Conservation (phyloP, 1,139 yeast species). For the Geotrichum australiense region DNA sequence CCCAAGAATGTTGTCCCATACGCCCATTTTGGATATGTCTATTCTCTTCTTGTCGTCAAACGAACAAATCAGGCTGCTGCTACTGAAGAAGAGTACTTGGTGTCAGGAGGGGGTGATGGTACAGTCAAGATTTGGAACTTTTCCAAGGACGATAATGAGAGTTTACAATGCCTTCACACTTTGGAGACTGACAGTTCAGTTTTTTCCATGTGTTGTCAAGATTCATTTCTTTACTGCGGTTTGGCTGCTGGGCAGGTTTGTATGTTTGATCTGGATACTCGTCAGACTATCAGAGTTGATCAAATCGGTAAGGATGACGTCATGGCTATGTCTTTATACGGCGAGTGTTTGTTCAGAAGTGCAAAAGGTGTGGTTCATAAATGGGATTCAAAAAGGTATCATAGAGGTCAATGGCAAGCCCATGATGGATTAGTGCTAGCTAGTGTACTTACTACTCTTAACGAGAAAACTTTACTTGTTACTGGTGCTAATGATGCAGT, state of each 20-base stretch:
- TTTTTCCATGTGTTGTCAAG: conserved; percentile 55
- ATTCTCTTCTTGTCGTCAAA: conserved; percentile 48
- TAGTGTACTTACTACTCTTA: conserved; percentile 23
- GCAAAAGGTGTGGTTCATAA: conserved; percentile 26
- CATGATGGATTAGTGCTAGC: conserved; percentile 32
- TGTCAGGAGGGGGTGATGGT: conserved; percentile 91
- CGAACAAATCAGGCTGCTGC: conserved; percentile 11
- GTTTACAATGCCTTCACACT: conserved; percentile 33
- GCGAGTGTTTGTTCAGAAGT: conserved; percentile 50
- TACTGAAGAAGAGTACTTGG: conserved; percentile 36
- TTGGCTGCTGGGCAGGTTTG: conserved; percentile 63
- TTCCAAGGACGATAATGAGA: conserved; percentile 21
- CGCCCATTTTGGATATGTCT: conserved; percentile 89
- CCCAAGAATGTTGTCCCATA: conserved; percentile 59
- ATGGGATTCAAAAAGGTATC: conserved; percentile 30
- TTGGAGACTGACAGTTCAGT: conserved; percentile 66
- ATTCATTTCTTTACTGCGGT: conserved; percentile 72
- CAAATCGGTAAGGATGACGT: conserved; percentile 42
- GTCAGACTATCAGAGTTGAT: conserved; percentile 51
- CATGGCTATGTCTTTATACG: conserved; percentile 46
- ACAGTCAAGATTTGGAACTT: conserved; percentile 67
- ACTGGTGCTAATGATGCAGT: conserved; percentile 60
- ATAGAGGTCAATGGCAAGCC: conserved; percentile 31
- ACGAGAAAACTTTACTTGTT: conserved; percentile 32
- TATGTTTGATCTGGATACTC: conserved; percentile 78